Evolutionary conservation across 306 rosid species (phyloP).

Genomic region (Biancaea sappan): DNA sequence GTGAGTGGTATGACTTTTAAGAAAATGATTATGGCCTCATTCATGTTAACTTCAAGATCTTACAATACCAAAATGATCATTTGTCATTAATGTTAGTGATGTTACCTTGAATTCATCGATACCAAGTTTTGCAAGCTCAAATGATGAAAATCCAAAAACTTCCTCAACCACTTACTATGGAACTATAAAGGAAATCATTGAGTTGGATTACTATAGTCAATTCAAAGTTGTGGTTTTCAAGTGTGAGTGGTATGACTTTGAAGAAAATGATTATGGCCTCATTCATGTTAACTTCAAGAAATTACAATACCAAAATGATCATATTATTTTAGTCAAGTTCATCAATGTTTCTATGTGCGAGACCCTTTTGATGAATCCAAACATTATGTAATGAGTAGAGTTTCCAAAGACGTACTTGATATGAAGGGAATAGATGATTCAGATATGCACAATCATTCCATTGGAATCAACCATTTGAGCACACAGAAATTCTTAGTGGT

Average conservation of each 20-base stretch:
- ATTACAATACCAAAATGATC: neutral
- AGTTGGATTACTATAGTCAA: neutral
- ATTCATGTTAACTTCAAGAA: neutral
- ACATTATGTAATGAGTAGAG: neutral
- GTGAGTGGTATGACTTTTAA: too few species aligned
- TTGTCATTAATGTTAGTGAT: too few species aligned
- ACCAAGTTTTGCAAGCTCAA: neutral
- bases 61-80: too few species aligned
- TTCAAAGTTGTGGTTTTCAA: neutral
- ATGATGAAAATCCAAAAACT: neutral
- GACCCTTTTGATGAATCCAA: neutral
- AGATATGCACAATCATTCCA: too few species aligned
- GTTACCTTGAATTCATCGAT: neutral
- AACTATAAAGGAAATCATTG: neutral
- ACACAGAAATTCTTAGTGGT: neutral
- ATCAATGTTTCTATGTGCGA: neutral
- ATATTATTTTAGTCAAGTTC: conserved; percentile 16
- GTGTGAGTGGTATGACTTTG: neutral
- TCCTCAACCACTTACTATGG: neutral
- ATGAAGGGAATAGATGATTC: neutral
- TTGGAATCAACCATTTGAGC: neutral
- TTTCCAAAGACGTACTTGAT: neutral
- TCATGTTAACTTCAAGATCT: too few species aligned
- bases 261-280: neutral
- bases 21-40: too few species aligned